Percentiles rank a stretch among this genome's conserved stretches.
Evolutionary conservation across 2,329 filamentous ascomycete genomes (phyloP).

Genomic region (Zymoseptoria brevis): DNA sequence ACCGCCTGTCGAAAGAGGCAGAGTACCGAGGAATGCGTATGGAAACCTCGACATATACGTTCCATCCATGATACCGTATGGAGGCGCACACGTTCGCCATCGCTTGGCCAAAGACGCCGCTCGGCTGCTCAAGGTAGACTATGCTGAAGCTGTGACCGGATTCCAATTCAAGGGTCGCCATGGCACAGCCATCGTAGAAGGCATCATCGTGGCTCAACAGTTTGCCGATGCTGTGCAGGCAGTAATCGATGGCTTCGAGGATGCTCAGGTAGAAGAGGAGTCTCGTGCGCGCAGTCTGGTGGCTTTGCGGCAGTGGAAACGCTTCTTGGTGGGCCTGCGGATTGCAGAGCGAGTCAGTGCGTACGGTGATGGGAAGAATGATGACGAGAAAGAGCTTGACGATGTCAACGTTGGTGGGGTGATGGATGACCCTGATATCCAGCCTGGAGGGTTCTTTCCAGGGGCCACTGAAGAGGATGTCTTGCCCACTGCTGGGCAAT

Average conservation of each 20-base stretch:
- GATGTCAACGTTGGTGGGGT: not conserved
- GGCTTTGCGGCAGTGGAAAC: slow-evolving; percentile 50
- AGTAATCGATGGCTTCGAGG: slow-evolving; percentile 59
- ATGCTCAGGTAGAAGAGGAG: slow-evolving; percentile 57
- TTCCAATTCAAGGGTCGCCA: slow-evolving; percentile 81
- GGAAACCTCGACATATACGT: slow-evolving; percentile 59
- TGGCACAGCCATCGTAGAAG: slow-evolving; percentile 74
- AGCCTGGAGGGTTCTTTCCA: slow-evolving; percentile 12
- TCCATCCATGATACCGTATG: slow-evolving; percentile 55
- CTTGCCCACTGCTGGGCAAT: slow-evolving; percentile 19
- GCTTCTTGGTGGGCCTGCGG: slow-evolving; percentile 53
- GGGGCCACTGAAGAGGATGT: slow-evolving; percentile 8
- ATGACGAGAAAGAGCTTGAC: slow-evolving; percentile 5
- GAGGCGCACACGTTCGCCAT: slow-evolving; percentile 50
- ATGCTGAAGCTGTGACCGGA: slow-evolving; percentile 79
- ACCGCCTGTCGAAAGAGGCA: slow-evolving; percentile 65
- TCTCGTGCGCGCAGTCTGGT: slow-evolving; percentile 45
- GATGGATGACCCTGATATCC: slow-evolving; percentile 3
- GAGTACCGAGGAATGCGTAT: slow-evolving; percentile 56
- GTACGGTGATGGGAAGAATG: slow-evolving; percentile 29
- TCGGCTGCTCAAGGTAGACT: slow-evolving; percentile 69
- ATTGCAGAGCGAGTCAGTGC: slow-evolving; percentile 66
- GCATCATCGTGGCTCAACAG: slow-evolving; percentile 67
- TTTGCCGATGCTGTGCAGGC: slow-evolving; percentile 63
- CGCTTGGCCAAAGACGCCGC: slow-evolving; percentile 62